Conservation (phyloP, 768 basidiomycete species). For the Hemileccinum rubropunctum region DNA sequence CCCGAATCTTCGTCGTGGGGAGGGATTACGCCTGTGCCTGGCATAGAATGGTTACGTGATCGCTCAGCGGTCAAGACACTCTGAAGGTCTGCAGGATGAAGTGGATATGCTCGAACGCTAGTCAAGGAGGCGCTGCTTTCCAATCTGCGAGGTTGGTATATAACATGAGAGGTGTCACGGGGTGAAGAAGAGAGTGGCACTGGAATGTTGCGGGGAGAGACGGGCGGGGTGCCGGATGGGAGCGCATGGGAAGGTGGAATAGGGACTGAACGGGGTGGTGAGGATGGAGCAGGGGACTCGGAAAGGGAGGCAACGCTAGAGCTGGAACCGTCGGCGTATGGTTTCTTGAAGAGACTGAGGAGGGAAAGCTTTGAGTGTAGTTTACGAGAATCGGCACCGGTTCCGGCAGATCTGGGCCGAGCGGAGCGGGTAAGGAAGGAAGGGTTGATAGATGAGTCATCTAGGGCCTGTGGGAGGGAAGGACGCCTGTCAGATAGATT, state of each 20-base stretch:
- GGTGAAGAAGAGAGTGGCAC: constrained; percentile 30
- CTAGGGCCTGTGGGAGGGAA: constrained; percentile 60
- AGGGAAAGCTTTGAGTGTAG: constrained; percentile 72
- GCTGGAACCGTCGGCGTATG: constrained; percentile 36
- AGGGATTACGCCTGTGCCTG: constrained; percentile 29
- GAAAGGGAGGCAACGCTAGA: constrained; percentile 34
- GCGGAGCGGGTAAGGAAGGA: constrained; percentile 35
- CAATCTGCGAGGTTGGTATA: constrained; percentile 21
- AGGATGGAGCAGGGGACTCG: constrained; percentile 27
- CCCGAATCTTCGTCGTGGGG: constrained; percentile 23
- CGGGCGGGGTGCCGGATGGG: constrained; percentile 18
- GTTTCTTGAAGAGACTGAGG: constrained; percentile 70
- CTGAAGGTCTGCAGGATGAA: constrained; percentile 50
- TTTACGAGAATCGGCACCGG: constrained; percentile 55
- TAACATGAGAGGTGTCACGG: constrained; percentile 20
- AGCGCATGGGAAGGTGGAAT: constrained; percentile 18
- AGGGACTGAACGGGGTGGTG: constrained; percentile 27
- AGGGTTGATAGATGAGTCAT: constrained; percentile 33
- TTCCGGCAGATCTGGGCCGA: constrained; percentile 73
- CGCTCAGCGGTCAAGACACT: constrained; percentile 37
- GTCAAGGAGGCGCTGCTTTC: constrained; percentile 22
- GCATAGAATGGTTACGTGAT: constrained; percentile 35
- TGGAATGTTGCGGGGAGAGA: constrained; percentile 28
- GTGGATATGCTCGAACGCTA: constrained; percentile 27
- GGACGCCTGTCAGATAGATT: constrained; percentile 51